These are phyloP conservation scores for Ceratocystis papillata DNA, from an alignment of 2,329 filamentous ascomycete genomes.

Conservation along the genomic window DNA sequence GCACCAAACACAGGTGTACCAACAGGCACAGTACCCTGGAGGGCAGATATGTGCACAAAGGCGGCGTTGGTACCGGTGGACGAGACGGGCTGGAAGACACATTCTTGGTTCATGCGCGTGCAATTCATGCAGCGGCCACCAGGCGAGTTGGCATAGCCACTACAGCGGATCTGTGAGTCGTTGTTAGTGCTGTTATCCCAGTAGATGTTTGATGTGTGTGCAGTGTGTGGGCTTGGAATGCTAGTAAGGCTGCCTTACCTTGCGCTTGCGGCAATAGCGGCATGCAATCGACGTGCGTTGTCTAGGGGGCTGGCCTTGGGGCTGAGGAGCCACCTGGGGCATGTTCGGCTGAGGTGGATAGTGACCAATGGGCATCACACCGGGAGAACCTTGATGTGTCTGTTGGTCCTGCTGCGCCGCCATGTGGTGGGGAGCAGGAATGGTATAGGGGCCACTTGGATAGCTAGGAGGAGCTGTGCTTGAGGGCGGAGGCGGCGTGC, in stretches of 20 bases:
- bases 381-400: background rate
- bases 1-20: conserved; percentile 45
- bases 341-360: background rate
- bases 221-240: background rate
- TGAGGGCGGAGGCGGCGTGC: background rate
- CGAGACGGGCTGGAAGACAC: conserved; percentile 50
- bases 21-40: conserved; percentile 47
- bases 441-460: conserved; percentile 2
- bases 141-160: conserved; percentile 47
- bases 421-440: background rate
- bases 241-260: conserved; percentile 34
- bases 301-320: conserved; percentile 35
- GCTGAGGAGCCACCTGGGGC: background rate
- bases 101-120: conserved; percentile 51
- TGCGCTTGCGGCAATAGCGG: conserved; percentile 50
- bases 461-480: background rate
- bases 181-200: conserved; percentile 6
- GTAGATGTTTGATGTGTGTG: background rate
- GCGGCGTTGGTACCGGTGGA: conserved; percentile 43
- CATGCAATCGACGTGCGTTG: conserved; percentile 52
- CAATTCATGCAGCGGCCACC: conserved; percentile 52
- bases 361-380: background rate
- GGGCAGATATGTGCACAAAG: conserved; percentile 48
- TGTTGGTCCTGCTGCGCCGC: background rate
- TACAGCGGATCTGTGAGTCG: conserved; percentile 45